phyloP scores from a whole-genome alignment of 345 rosid species.

The Acer saccharum region DNA sequence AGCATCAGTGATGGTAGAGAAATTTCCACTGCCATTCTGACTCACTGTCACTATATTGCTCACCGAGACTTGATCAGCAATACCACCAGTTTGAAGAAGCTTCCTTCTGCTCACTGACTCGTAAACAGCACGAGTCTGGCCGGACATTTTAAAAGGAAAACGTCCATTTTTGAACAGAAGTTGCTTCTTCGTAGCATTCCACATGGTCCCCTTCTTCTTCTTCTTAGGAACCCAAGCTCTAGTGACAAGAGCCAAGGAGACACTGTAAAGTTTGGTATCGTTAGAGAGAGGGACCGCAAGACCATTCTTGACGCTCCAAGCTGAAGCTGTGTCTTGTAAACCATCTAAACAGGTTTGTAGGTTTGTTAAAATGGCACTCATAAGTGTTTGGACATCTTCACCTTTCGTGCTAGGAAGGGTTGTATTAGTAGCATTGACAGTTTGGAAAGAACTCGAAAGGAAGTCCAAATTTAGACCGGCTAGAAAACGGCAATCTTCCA shows the following conservation, averaged over 20 bases:
- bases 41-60: conserved; percentile 66
- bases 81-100: conserved; percentile 39
- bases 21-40: conserved; percentile 75
- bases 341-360: conserved; percentile 80
- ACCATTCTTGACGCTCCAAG: conserved; percentile 56
- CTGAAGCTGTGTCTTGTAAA: conserved; percentile 44
- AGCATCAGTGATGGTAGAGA: conserved; percentile 71
- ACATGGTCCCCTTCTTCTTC: conserved; percentile 27
- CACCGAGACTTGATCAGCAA: conserved; percentile 33
- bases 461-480: conserved; percentile 61
- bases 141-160: conserved; percentile 60
- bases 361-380: conserved; percentile 80
- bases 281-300: conserved; percentile 52
- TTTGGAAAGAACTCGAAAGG: conserved; percentile 44
- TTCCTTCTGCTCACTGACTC: conserved; percentile 61
- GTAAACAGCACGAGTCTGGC: conserved; percentile 44
- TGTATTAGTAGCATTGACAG: conserved; percentile 39
- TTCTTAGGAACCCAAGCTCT: conserved; percentile 75
- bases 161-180: conserved; percentile 49
- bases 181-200: conserved; percentile 38
- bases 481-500: conserved; percentile 69
- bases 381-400: conserved; percentile 69
- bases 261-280: conserved; percentile 77
- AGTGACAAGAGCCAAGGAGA: conserved; percentile 70
- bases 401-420: conserved; percentile 46